Base-by-base conservation (phyloP, 2,329 filamentous ascomycete genomes). In the Curvularia sp. region DNA sequence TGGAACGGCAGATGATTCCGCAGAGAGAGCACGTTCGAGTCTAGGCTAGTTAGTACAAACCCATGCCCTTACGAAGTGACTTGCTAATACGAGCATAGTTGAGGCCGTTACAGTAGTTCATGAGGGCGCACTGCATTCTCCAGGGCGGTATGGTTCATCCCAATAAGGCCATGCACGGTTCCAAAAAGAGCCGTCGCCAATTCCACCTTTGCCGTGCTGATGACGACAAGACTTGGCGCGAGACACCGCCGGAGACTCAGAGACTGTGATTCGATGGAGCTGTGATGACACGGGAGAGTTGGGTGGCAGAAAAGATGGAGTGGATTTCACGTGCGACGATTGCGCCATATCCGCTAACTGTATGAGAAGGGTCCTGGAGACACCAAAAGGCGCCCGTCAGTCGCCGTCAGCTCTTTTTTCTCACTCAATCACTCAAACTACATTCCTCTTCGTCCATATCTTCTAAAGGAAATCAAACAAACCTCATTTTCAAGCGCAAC, bases 281-380 rank as follows among this genome's bases (percentile, higher is more conserved):
- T 13, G 22, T 30, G 30, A 56, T 22, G 54, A 64, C 52, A 62
- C 64, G 64, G 63, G 56, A 57, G 61, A 49, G 43, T 44, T 61
- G 42, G 52, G 52, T 62, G 55, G 69, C 66, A 66, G 68, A 74
- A 73, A 69, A 67, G 49, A 64, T 65, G 62, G 68, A 60, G 55
- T 57, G 60, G 60, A 55, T 31, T 54, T 49, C 52, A 54, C 52
- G 31, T 49, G 55, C 68, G 70, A 71, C 64, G 54, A 75, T 73
- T 68, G 70, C 73, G 73, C 69, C 70, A 75, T 75, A 62, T 65
- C 51, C 72, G 71, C 72, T 70, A 72, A 58, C 70, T 68, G 30
- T 31, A 70, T 65, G 53, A 58, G 64, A 66, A 51, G 51, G 58
- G 58, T 41, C 33, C 39, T 33, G 55, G 57, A 55, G 49, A 70